A percentile compares a stretch with the other conserved stretches of the same genome.
Conservation (phyloP, 2,329 filamentous ascomycete genomes). For the Pseudogymnoascus sp. region DNA sequence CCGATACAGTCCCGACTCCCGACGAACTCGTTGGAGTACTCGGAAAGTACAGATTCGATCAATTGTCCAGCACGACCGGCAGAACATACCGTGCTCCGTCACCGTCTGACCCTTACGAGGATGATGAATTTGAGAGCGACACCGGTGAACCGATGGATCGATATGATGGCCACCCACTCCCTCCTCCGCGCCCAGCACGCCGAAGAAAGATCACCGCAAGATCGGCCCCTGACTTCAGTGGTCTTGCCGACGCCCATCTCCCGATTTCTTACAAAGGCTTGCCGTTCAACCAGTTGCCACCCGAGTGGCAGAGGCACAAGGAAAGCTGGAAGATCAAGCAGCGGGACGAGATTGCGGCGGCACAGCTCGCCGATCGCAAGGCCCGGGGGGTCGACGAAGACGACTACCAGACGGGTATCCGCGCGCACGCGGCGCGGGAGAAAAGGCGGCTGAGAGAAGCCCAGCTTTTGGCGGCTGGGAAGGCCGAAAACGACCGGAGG, state of each 20-base stretch:
- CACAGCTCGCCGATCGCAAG: neutral
- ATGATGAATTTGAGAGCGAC: neutral
- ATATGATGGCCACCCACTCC: neutral
- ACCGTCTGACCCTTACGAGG: neutral
- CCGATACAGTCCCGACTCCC: neutral
- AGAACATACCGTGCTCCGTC: neutral
- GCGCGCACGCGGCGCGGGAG: neutral
- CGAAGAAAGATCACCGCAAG: neutral
- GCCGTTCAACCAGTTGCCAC: neutral
- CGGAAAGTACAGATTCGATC: neutral
- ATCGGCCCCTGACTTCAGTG: neutral
- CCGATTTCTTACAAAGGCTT: neutral
- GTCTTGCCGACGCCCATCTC: neutral
- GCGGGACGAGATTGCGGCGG: neutral
- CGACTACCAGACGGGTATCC: neutral
- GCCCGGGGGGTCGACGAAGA: neutral
- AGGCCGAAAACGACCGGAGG: neutral
- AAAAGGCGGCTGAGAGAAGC: neutral
- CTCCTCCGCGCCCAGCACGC: neutral
- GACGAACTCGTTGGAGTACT: neutral
- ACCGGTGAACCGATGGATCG: neutral
- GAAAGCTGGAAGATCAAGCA: neutral
- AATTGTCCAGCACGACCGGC: neutral
- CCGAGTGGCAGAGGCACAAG: neutral
- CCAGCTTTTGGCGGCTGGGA: neutral